phyloP scores from a whole-genome alignment of 1,284 basidiomycete species.

The Boletus smithii region DNA sequence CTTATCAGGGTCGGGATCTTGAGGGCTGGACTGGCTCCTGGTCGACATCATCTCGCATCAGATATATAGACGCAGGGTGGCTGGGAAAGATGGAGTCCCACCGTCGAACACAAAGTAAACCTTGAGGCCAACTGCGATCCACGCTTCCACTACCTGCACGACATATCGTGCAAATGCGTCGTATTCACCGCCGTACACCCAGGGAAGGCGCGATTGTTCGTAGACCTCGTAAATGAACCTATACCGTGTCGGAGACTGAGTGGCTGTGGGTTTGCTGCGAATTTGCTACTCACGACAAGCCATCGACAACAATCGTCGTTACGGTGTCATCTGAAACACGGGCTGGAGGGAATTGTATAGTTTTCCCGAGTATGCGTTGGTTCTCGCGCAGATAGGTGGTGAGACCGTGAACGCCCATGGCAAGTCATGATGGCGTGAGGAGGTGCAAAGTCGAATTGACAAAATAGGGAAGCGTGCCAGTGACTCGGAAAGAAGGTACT shows the following conservation, averaged over 20 bases:
- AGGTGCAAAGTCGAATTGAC: background rate
- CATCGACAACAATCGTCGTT: constrained; percentile 70
- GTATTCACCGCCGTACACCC: constrained; percentile 88
- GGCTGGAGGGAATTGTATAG: constrained; percentile 37
- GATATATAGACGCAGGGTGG: constrained; percentile 4
- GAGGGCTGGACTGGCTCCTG: constrained; percentile 68
- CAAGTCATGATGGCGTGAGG: constrained; percentile 4
- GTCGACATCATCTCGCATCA: constrained; percentile 19
- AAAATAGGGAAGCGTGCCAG: constrained; percentile 21
- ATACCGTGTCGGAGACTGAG: constrained; percentile 3
- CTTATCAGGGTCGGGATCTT: constrained; percentile 72
- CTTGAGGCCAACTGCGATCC: constrained; percentile 70
- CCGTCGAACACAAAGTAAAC: constrained; percentile 93
- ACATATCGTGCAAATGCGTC: constrained; percentile 54
- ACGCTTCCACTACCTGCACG: constrained; percentile 56
- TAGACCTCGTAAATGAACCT: constrained; percentile 81
- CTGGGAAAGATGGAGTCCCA: constrained; percentile 36
- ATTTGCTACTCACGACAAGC: constrained; percentile 74
- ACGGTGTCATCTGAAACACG: constrained; percentile 11
- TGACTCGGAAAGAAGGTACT: too few species aligned
- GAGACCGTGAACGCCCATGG: constrained; percentile 81
- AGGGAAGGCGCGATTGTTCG: constrained; percentile 62
- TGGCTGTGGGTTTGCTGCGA: background rate
- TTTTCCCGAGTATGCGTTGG: constrained; percentile 54
- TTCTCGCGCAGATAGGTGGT: constrained; percentile 78